Conservation (phyloP, 2,329 filamentous ascomycete genomes). For the Nakataea oryzae region DNA sequence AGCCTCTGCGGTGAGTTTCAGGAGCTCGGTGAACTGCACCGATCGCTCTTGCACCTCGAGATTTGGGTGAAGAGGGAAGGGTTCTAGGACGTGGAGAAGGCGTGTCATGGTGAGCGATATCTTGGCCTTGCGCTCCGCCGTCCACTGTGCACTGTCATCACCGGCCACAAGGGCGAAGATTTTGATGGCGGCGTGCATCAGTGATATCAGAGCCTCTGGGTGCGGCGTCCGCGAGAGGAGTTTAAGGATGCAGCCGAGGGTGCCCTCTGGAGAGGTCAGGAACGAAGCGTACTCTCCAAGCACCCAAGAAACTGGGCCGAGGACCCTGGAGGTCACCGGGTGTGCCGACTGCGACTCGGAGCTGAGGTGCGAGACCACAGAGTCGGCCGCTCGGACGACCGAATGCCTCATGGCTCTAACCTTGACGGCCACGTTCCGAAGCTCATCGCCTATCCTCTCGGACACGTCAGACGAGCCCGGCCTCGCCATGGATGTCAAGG, state of each 20-base stretch:
- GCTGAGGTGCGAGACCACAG: constrained; percentile 53
- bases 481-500: constrained; percentile 12
- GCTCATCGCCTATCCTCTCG: constrained; percentile 68
- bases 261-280: constrained; percentile 58
- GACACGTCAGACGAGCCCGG: constrained; percentile 40
- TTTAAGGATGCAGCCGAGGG: constrained; percentile 66
- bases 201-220: constrained; percentile 62
- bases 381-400: constrained; percentile 74
- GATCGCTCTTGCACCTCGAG: constrained; percentile 92
- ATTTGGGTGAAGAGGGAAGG: constrained; percentile 68
- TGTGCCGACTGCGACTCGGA: constrained; percentile 34
- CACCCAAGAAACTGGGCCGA: constrained; percentile 74
- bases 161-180: constrained; percentile 66
- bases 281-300: constrained; percentile 78
- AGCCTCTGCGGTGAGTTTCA: constrained; percentile 80
- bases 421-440: constrained; percentile 85
- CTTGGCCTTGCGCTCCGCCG: constrained; percentile 59
- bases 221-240: constrained; percentile 44
- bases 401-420: constrained; percentile 74
- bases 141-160: constrained; percentile 58
- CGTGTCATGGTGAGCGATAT: constrained; percentile 70
- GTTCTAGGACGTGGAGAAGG: constrained; percentile 72
- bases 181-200: constrained; percentile 78
- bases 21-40: constrained; percentile 82
- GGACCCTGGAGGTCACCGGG: constrained; percentile 49